Percentiles rank a stretch among this genome's conserved stretches.
These are phyloP conservation scores for Pancytospora epiphaga DNA, from an alignment of 371 early-diverging fungal species.

Conservation along the genomic window DNA sequence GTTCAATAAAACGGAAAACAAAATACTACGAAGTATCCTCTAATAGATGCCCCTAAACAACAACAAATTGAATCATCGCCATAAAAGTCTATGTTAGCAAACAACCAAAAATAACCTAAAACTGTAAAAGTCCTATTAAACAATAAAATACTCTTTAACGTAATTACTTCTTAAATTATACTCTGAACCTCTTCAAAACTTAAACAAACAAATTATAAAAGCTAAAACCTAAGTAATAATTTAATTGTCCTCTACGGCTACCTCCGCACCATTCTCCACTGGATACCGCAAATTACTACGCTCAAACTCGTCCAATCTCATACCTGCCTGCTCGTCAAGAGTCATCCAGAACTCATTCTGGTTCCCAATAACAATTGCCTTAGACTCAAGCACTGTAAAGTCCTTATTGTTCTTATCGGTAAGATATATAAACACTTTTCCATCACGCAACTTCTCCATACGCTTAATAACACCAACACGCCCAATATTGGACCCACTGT, in stretches of 20 bases:
- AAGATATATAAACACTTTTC: conserved; percentile 83
- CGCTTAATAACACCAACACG: conserved; percentile 91
- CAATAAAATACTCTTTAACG: too few species aligned
- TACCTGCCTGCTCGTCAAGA: conserved; percentile 60
- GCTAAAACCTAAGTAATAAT: background rate
- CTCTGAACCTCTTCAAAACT: too few species aligned
- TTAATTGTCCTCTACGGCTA: conserved; percentile 16
- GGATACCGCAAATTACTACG: conserved; percentile 54
- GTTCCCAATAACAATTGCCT: conserved; percentile 82
- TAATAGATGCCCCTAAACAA: too few species aligned
- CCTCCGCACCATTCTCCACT: background rate
- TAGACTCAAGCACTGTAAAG: conserved; percentile 77
- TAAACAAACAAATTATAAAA: too few species aligned
- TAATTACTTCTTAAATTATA: background rate
- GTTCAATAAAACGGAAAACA: too few species aligned
- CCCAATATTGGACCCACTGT: conserved; percentile 95
- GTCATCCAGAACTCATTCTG: conserved; percentile 60
- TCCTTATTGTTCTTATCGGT: conserved; percentile 74
- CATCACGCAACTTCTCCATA: conserved; percentile 88
- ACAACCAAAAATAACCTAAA: too few species aligned
- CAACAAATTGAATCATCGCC: too few species aligned
- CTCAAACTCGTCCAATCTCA: conserved; percentile 50
- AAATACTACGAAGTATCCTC: too few species aligned
- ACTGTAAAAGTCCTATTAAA: too few species aligned
- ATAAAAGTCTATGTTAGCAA: too few species aligned